Conservation (phyloP, 75 land plant genomes). For the Pinus taeda region DNA sequence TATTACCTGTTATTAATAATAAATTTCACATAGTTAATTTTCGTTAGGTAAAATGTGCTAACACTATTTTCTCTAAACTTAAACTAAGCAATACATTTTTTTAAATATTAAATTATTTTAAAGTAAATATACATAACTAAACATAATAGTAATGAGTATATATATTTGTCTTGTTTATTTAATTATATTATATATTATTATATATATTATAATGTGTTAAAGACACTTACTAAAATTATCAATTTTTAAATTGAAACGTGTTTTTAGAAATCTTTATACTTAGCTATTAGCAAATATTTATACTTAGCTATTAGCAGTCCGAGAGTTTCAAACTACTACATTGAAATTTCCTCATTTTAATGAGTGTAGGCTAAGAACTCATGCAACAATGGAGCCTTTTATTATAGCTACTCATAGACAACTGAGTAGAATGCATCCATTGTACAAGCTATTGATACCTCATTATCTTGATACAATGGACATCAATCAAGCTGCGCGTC, state of each 20-base stretch:
- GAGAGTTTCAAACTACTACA: background rate
- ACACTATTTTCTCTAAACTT: background rate
- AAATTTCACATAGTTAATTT: too few relatives aligned
- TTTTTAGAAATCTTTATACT: constrained; percentile 62
- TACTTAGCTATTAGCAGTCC: constrained; percentile 43
- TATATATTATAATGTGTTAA: too few relatives aligned
- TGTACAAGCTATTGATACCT: constrained; percentile 57
- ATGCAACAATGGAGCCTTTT: constrained; percentile 66
- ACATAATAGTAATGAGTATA: too few relatives aligned
- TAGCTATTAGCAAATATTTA: too few relatives aligned
- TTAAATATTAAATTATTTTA: too few relatives aligned
- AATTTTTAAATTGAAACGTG: constrained; percentile 30
- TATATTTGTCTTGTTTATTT: too few relatives aligned
- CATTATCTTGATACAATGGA: constrained; percentile 80
- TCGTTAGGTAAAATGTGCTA: constrained; percentile 25
- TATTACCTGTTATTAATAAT: too few relatives aligned
- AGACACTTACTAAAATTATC: too few relatives aligned
- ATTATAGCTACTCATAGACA: constrained; percentile 71
- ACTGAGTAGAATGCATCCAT: constrained; percentile 66
- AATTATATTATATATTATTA: too few relatives aligned
- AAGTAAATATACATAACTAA: too few relatives aligned
- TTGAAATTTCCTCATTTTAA: background rate
- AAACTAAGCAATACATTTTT: too few relatives aligned
- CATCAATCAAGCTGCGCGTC: background rate
- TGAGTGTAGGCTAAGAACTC: constrained; percentile 47